A percentile compares a stretch with the other conserved stretches of the same genome.
Conservation (phyloP, 2,329 filamentous ascomycete species). For the Aspergillus tanneri region DNA sequence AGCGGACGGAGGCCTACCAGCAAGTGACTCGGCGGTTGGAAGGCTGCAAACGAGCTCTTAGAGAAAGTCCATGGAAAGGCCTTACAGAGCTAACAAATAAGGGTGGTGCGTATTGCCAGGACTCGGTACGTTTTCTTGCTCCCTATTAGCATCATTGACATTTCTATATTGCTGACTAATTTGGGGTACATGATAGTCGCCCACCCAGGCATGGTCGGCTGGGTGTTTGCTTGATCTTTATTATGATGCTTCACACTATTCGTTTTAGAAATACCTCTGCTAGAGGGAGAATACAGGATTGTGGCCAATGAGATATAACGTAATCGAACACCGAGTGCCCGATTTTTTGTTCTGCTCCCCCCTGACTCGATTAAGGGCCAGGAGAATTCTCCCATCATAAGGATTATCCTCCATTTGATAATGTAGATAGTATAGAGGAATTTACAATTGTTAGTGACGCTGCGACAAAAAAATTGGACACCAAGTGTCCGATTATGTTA, state of each 20-base stretch:
- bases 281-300: no score
- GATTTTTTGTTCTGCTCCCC: no score
- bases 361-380: no score
- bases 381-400: no score
- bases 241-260: slow-evolving; percentile 70
- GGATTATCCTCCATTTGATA: no score
- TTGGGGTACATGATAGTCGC: slow-evolving; percentile 60
- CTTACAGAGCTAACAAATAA: slow-evolving; percentile 92
- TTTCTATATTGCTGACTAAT: slow-evolving; percentile 14
- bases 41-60: slow-evolving; percentile 82
- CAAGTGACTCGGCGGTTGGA: slow-evolving; percentile 81
- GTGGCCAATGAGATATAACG: no score
- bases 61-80: slow-evolving; percentile 80
- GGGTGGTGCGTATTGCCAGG: slow-evolving; percentile 75
- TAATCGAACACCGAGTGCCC: no score
- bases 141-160: slow-evolving; percentile 1
- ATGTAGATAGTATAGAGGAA: no score
- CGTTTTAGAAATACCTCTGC: slow-evolving; percentile 12
- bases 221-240: slow-evolving; percentile 94
- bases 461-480: no score
- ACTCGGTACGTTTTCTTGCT: slow-evolving; percentile 67
- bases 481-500: no score
- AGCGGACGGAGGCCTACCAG: slow-evolving; percentile 84
- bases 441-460: no score
- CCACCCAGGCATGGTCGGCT: slow-evolving; percentile 95